Base-by-base conservation (phyloP, 306 rosid species). In the Cucurbita ficifolia region DNA sequence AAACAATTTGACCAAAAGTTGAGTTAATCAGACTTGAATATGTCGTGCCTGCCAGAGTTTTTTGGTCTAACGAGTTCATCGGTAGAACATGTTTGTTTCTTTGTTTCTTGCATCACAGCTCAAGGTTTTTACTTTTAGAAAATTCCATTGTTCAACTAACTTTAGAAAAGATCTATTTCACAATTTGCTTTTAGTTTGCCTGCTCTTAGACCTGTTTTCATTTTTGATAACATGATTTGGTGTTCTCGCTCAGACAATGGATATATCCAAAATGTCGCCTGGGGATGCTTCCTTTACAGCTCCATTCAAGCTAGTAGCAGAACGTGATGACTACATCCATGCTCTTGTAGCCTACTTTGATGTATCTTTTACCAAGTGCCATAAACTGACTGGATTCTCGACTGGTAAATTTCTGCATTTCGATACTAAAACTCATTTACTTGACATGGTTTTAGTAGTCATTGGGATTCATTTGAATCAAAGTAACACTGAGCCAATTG, bases 331-430 rank as follows among this genome's bases (percentile, higher is more conserved):
- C 79, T 94, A 81, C 72, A 84, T 94, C 58, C 99, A 94, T 56
- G 99, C 99, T 22, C 90, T 94, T 72, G 99, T 95, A 58, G 97
- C 99, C 58, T 89, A 95, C 84, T 95, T 95, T 70, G 99, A 95
- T 65, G 99, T 95, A 36, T 79, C 97, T 38, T 95, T 95, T 64
- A 91, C 97, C 9, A 86, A 78, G 81, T 95, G 99, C 79, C 99
- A 95, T 72, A 95, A 95, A 80, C 77, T 91, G 79, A 92, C 82
- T 80, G 97, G 99, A 79, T 95, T 95, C 89, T 91, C 99, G 16
- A 95, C 99, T 79, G 97, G 99, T 94, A 76, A 33, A 13, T 77
- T 70, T 75, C 80, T 57, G 11, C 77, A 73, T 64, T 54, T 70
- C 54, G 11, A n/a, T 70, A 33, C 54, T 57, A 55, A 7, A 6